These are phyloP conservation scores for Porogramme epimiltina DNA, from an alignment of 1,284 basidiomycete genomes.

Conservation along the genomic window DNA sequence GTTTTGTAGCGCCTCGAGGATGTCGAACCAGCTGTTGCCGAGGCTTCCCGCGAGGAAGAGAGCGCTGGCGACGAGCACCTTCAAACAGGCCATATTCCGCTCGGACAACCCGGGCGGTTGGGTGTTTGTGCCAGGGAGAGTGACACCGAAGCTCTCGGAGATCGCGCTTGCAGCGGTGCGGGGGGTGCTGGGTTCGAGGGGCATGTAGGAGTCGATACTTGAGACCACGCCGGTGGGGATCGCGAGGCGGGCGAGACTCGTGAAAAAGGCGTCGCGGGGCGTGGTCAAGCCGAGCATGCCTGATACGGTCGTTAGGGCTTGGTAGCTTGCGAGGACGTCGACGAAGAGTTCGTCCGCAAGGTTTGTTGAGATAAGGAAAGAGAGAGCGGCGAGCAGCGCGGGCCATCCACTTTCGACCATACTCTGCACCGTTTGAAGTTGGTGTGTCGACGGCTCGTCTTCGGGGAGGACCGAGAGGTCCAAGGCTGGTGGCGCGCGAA, in stretches of 20 bases:
- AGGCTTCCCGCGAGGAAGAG: conserved; percentile 85
- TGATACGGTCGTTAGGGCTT: conserved; percentile 85
- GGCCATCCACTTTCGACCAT: conserved; percentile 92
- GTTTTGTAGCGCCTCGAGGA: conserved; percentile 90
- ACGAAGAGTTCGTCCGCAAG: conserved; percentile 87
- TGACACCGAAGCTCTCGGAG: conserved; percentile 72
- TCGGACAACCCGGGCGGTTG: conserved; percentile 80
- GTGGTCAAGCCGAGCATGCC: conserved; percentile 87
- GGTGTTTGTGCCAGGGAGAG: conserved; percentile 34
- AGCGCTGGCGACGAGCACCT: conserved; percentile 78
- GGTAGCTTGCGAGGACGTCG: conserved; percentile 79
- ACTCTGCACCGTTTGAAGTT: conserved; percentile 62
- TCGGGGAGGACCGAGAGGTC: conserved; percentile 61
- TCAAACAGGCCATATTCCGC: conserved; percentile 89
- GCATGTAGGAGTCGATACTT: conserved; percentile 67
- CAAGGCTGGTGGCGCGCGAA: conserved; percentile 75
- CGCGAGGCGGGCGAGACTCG: conserved; percentile 83
- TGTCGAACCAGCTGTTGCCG: conserved; percentile 87
- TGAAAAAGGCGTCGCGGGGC: conserved; percentile 92
- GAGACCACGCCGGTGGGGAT: conserved; percentile 88
- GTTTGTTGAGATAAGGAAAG: conserved; percentile 88
- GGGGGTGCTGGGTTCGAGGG: conserved; percentile 62
- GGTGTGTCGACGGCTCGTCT: conserved; percentile 55
- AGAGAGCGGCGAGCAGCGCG: conserved; percentile 84
- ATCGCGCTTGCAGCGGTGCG: conserved; percentile 59